Percentiles rank a stretch among this genome's conserved stretches.
phyloP scores from a whole-genome alignment of 2,329 filamentous ascomycete genomes.

The Metarhizium album region DNA sequence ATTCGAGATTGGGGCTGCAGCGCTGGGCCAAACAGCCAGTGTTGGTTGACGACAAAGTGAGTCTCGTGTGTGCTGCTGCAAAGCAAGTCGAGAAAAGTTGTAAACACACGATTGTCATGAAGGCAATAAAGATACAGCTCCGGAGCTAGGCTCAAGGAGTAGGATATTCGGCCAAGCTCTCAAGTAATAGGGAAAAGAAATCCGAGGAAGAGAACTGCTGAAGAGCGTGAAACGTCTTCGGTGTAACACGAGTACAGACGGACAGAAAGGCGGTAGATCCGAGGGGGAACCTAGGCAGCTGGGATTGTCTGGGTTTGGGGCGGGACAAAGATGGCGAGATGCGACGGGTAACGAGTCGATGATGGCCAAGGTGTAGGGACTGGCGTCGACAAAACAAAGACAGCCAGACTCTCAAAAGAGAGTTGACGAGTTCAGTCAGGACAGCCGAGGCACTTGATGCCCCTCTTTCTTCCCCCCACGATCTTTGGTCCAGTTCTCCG shows the following conservation, averaged over 20 bases:
- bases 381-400: background rate
- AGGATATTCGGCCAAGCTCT: background rate
- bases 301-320: background rate
- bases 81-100: background rate
- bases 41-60: background rate
- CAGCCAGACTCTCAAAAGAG: background rate
- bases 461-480: constrained; percentile 6
- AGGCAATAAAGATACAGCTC: background rate
- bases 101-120: background rate
- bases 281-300: background rate
- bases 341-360: constrained; percentile 7
- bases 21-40: background rate
- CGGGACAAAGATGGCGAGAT: constrained; percentile 9
- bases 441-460: constrained; percentile 4
- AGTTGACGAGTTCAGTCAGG: background rate
- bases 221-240: constrained; percentile 15
- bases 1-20: too few species aligned
- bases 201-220: constrained; percentile 10
- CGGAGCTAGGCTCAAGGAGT: background rate
- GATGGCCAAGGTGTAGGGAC: background rate
- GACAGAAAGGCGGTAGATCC: constrained; percentile 6
- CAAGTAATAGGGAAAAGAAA: constrained; percentile 2
- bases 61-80: background rate
- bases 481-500: background rate
- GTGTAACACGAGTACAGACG: constrained; percentile 14